These are phyloP conservation scores for Eremothecium gossypii DNA, from an alignment of 1,139 yeast species.

Conservation along the genomic window DNA sequence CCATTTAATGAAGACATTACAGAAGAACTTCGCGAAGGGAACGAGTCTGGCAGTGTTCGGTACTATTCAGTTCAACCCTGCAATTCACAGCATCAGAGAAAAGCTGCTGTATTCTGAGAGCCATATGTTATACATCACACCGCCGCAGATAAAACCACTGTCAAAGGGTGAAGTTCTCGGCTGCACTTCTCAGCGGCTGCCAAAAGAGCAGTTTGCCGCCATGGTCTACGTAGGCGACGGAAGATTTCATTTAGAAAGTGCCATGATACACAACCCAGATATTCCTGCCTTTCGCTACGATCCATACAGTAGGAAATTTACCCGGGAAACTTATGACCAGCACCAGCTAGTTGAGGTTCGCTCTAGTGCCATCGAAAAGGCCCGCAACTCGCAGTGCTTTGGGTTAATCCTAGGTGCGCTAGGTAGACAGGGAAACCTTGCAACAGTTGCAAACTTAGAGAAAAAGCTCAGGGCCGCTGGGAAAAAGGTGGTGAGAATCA, in stretches of 20 bases:
- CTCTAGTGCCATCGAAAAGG: slow-evolving; percentile 59
- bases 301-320: slow-evolving; percentile 87
- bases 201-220: slow-evolving; percentile 54
- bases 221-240: slow-evolving; percentile 96
- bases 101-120: slow-evolving; percentile 42
- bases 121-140: slow-evolving; percentile 50
- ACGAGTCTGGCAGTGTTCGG: slow-evolving; percentile 75
- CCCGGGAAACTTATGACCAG: slow-evolving; percentile 82
- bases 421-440: slow-evolving; percentile 90
- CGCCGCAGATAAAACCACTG: slow-evolving; percentile 89
- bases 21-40: slow-evolving; percentile 55
- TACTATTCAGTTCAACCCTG: slow-evolving; percentile 93
- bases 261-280: slow-evolving; percentile 94
- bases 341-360: slow-evolving; percentile 69
- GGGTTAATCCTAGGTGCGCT: slow-evolving; percentile 91
- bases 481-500: slow-evolving; percentile 66
- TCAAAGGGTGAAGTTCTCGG: slow-evolving; percentile 96
- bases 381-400: slow-evolving; percentile 50
- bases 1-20: slow-evolving; percentile 70
- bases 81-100: slow-evolving; percentile 69
- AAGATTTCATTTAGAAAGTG: slow-evolving; percentile 86
- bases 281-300: slow-evolving; percentile 90
- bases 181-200: slow-evolving; percentile 82
- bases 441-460: slow-evolving; percentile 62
- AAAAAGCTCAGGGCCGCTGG: slow-evolving; percentile 43